Conservation (phyloP, 2,329 filamentous ascomycete genomes). For the Diaporthe batatas region DNA sequence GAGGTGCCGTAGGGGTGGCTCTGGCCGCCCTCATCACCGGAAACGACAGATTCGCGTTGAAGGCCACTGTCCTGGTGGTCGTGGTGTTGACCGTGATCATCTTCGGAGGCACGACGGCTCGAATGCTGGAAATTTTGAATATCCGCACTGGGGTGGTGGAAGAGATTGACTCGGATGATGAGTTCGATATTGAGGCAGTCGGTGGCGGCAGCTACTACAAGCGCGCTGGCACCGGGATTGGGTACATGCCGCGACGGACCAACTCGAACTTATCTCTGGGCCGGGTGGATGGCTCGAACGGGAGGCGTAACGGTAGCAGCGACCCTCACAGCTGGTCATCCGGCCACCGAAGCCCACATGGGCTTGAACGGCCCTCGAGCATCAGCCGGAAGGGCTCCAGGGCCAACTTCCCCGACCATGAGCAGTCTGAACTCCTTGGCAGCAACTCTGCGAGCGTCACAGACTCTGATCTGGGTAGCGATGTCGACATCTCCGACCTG, state of each 20-base stretch:
- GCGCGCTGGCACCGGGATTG: constrained; percentile 81
- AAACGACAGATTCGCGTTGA: constrained; percentile 83
- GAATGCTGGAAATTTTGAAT: constrained; percentile 97
- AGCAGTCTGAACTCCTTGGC: constrained; percentile 69
- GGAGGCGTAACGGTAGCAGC: constrained; percentile 43
- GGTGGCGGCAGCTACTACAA: constrained; percentile 83
- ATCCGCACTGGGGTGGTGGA: constrained; percentile 97
- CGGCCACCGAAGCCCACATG: constrained; percentile 64
- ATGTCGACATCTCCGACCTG: constrained; percentile 76
- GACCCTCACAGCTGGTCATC: constrained; percentile 65
- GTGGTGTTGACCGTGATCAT: constrained; percentile 99
- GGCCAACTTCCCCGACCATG: constrained; percentile 60
- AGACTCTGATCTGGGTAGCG: constrained; percentile 72
- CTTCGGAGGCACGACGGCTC: constrained; percentile 95
- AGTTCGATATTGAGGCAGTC: constrained; percentile 93
- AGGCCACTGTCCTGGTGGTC: constrained; percentile 96
- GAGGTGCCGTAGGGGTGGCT: constrained; percentile 95
- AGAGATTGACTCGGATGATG: constrained; percentile 96
- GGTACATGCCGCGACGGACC: constrained; percentile 78
- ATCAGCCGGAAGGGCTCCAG: constrained; percentile 67
- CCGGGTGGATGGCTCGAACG: constrained; percentile 58
- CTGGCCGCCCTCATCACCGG: constrained; percentile 90
- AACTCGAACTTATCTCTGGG: constrained; percentile 70
- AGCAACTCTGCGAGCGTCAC: constrained; percentile 58
- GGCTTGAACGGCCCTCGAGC: constrained; percentile 59